These are phyloP conservation scores for Rhizophora mangle DNA, from an alignment of 345 rosid genomes.

Conservation along the genomic window DNA sequence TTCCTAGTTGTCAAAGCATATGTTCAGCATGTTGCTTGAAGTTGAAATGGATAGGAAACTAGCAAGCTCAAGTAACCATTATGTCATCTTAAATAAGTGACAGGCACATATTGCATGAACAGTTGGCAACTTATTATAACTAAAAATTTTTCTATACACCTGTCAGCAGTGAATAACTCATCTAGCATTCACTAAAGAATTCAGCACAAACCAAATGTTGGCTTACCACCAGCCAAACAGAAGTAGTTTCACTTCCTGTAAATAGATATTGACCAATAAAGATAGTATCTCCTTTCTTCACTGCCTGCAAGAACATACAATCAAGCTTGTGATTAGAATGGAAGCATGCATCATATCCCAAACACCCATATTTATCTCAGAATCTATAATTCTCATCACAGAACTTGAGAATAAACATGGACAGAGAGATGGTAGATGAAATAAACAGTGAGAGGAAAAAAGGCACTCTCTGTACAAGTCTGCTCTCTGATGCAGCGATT, in stretches of 20 bases:
- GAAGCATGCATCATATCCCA: neutral
- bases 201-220: neutral
- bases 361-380: neutral
- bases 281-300: constrained; percentile 64
- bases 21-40: neutral
- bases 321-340: neutral
- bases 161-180: too few relatives aligned
- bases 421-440: too few relatives aligned
- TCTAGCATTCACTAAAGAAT: too few relatives aligned
- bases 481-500: too few relatives aligned
- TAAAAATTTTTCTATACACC: too few relatives aligned
- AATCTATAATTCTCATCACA: too few relatives aligned
- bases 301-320: constrained; percentile 43
- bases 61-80: constrained; percentile 6
- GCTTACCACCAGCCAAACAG: constrained; percentile 71
- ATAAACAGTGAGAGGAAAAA: too few relatives aligned
- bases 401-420: too few relatives aligned
- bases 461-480: too few relatives aligned
- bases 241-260: constrained; percentile 69
- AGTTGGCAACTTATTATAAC: too few relatives aligned
- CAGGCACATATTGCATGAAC: neutral
- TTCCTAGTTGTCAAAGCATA: neutral
- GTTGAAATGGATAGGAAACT: neutral
- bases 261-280: constrained; percentile 70
- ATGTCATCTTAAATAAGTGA: constrained; percentile 2